Percentiles rank a stretch among this genome's conserved stretches.
These are phyloP conservation scores for Sphaceloma murrayae DNA, from an alignment of 2,329 filamentous ascomycete species.

Conservation along the genomic window DNA sequence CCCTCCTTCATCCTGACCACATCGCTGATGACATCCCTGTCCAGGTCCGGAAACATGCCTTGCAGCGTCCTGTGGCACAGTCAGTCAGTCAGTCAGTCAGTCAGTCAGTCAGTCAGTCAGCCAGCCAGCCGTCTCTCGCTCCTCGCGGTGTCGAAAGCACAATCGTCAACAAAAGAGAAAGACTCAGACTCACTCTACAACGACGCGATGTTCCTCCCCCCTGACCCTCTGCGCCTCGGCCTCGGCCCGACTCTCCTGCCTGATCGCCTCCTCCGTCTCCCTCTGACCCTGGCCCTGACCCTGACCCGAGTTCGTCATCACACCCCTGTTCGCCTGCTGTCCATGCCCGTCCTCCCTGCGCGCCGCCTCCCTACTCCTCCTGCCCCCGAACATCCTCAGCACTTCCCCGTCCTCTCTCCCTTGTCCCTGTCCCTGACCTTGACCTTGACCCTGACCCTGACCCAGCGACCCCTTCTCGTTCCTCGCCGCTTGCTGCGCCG, in stretches of 20 bases:
- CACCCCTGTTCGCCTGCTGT: not conserved
- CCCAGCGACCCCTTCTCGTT: conserved; percentile 19
- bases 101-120: too few species aligned
- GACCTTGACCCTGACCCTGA: conserved; percentile 14
- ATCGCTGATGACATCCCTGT: conserved; percentile 90
- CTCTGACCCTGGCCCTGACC: not conserved
- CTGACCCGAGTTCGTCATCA: not conserved
- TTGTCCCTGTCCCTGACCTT: too few species aligned
- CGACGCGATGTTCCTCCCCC: conserved; percentile 72
- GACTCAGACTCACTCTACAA: conserved; percentile 66
- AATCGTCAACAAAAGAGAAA: too few species aligned
- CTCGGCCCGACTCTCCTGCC: conserved; percentile 80
- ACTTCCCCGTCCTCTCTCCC: conserved; percentile 17
- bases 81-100: too few species aligned
- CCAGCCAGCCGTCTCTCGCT: too few species aligned
- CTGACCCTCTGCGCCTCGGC: conserved; percentile 80
- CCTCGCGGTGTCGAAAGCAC: too few species aligned
- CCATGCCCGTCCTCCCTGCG: conserved; percentile 33
- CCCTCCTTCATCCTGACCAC: conserved; percentile 94
- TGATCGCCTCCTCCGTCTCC: conserved; percentile 75
- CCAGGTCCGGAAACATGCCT: conserved; percentile 93
- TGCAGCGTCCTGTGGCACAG: conserved; percentile 55
- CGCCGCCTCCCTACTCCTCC: not conserved
- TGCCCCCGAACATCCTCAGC: conserved; percentile 16
- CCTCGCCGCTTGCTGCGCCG: conserved; percentile 29